phyloP scores from a whole-genome alignment of 257 asterid genomes.

The Solanum appendiculatum region DNA sequence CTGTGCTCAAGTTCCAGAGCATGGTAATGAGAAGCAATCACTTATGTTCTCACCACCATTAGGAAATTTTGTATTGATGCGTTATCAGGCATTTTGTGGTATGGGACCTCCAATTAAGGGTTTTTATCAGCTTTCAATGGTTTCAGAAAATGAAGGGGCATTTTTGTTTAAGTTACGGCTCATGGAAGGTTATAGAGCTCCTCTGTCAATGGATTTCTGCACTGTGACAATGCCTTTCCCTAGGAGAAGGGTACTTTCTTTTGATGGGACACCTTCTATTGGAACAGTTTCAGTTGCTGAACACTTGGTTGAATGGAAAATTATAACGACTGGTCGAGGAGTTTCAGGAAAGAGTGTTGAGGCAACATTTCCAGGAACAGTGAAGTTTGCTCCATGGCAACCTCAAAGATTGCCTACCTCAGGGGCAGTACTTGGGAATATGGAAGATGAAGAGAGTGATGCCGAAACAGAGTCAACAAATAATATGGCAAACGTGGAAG shows the following conservation, averaged over 20 bases:
- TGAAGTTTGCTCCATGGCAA: constrained; percentile 87
- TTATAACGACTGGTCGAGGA: constrained; percentile 56
- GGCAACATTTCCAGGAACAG: constrained; percentile 90
- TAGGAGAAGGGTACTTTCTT: constrained; percentile 69
- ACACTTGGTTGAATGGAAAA: constrained; percentile 81
- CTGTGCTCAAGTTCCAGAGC: constrained; percentile 98
- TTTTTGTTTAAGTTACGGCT: constrained; percentile 80
- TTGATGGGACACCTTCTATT: constrained; percentile 90
- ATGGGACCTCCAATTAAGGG: constrained; percentile 90
- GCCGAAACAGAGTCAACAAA: constrained; percentile 55
- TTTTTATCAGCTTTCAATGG: constrained; percentile 97
- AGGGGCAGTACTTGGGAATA: constrained; percentile 20
- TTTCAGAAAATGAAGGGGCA: constrained; percentile 97
- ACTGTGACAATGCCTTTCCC: constrained; percentile 88
- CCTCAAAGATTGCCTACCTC: constrained; percentile 39
- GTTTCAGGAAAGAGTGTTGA: constrained; percentile 84
- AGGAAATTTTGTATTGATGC: constrained; percentile 73
- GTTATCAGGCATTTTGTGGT: constrained; percentile 68
- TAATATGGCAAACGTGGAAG: constrained; percentile 69
- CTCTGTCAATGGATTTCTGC: constrained; percentile 73
- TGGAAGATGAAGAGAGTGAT: constrained; percentile 79
- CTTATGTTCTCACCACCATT: constrained; percentile 87
- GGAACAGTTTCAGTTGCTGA: constrained; percentile 77
- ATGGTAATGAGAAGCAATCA: constrained; percentile 81
- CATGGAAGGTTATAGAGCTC: constrained; percentile 84